Conservation (phyloP, 192 early-diverging fungal genomes). For the Rhizoclosmatium globosum region DNA sequence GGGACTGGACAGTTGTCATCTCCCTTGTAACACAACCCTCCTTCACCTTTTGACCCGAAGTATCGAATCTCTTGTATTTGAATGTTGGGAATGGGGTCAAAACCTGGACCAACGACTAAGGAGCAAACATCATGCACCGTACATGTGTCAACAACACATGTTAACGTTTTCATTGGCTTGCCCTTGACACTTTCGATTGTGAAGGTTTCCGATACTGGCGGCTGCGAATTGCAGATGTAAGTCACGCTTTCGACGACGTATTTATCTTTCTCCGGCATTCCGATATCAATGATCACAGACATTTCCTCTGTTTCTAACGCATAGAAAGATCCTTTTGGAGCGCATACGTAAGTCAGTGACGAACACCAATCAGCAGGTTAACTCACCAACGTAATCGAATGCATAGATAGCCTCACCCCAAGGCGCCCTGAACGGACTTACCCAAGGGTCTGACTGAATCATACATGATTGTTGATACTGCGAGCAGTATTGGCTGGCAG, state of each 20-base stretch:
- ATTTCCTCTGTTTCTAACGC: background rate
- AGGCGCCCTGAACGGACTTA: background rate
- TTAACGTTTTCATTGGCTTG: background rate
- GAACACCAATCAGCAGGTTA: too few species aligned
- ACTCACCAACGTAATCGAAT: too few species aligned
- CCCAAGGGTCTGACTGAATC: slow-evolving; percentile 18
- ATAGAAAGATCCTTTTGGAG: background rate
- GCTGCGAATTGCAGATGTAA: background rate
- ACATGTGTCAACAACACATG: background rate
- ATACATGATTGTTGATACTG: background rate
- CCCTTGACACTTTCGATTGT: too few species aligned
- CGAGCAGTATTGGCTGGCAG: slow-evolving; percentile 1
- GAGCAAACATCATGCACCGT: background rate
- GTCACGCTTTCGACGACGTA: background rate
- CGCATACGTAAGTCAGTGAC: too few species aligned
- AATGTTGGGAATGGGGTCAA: background rate
- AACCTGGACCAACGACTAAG: too few species aligned
- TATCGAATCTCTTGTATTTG: background rate
- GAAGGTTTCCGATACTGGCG: background rate
- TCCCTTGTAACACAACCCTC: background rate
- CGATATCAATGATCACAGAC: background rate
- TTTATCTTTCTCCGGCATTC: background rate
- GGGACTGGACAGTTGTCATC: background rate
- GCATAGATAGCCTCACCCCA: background rate
- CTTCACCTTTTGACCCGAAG: background rate